These are phyloP conservation scores for Acanthamoeba triangularis DNA, from an alignment of 208 protist genomes.

Conservation along the genomic window DNA sequence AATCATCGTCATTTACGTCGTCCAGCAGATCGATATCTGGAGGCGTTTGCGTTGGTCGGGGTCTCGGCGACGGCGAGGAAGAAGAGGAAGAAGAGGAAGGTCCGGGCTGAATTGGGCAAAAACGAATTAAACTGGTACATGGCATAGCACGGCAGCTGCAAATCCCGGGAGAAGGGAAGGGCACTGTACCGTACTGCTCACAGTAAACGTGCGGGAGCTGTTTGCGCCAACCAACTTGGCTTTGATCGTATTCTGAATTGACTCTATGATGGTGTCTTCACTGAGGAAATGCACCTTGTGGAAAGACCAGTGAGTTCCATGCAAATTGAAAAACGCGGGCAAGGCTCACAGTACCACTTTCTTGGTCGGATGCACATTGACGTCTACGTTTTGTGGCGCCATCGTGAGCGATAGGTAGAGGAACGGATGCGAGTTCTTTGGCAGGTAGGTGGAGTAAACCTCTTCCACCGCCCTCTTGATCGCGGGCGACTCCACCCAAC, in stretches of 20 bases:
- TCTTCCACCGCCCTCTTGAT: slow-evolving; percentile 94
- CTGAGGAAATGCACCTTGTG: slow-evolving; percentile 87
- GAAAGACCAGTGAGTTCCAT: background rate
- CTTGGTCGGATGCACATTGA: slow-evolving; percentile 99
- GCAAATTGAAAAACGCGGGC: background rate
- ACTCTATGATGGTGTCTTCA: slow-evolving; percentile 89
- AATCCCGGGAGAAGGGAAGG: background rate
- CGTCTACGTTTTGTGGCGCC: slow-evolving; percentile 96
- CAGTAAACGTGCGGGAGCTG: slow-evolving; percentile 80
- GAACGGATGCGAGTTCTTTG: slow-evolving; percentile 95
- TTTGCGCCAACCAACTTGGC: slow-evolving; percentile 81
- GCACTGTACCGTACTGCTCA: background rate
- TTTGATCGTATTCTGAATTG: slow-evolving; percentile 82
- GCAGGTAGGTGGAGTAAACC: slow-evolving; percentile 95
- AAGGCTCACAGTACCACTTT: slow-evolving; percentile 29
- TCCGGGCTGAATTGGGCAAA: background rate
- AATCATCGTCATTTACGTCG: background rate
- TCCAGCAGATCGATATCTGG: background rate
- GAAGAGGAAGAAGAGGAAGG: background rate
- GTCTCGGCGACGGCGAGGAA: slow-evolving; percentile 5
- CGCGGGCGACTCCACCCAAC: slow-evolving; percentile 91
- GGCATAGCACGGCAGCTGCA: background rate
- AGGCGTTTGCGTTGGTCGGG: background rate
- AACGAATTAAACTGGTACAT: background rate
- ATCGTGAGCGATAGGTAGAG: slow-evolving; percentile 96